Evolutionary conservation across 1,284 basidiomycete genomes (phyloP), one percentile per base, ranked within the genome.

Genomic region (Fistulina hepatica): DNA sequence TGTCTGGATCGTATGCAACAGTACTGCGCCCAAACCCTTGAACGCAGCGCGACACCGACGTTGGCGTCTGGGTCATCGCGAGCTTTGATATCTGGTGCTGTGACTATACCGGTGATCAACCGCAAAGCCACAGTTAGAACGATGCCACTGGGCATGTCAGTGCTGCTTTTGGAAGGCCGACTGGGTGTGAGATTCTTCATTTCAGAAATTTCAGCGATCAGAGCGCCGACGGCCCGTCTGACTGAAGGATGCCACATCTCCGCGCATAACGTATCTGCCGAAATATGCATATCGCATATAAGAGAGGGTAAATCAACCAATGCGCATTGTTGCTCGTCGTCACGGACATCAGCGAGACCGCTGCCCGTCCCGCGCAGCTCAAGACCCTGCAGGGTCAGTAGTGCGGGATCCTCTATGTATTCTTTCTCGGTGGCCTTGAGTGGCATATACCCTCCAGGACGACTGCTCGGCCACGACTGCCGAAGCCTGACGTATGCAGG

Each of bases 71-170:
- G 55, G 13, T 69, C 64, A 47, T 82, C 79, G 0, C 67, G 58
- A 0, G 84, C 83, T 44, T 84, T 85, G 34, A 89, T 66, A 52
- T 92, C 90, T 23, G 69, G 70, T 13, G 81, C 73, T 5, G 84
- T 84, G 26, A 88, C 52, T 41, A 85, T 76, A 8, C 83, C 48
- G 31, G 78, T 73, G 33, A 84, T 60, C n/a, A 69, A 68, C 1
- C 67, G 73, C 21, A 90, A 47, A 1, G 81, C 69, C 21, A 81
- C 23, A n/a, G 76, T 72, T 12, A 66, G 50, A 9, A 67, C 63
- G 19, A 81, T 48, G 2, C 84, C 82, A 12, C 62, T 52, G 4
- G 77, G 75, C 17, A 79, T 55, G 32, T 55, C 54, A 35, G 67
- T 63, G 15, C 38, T 52, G 47, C 41, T 43, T 37, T 27, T 39